A percentile compares a stretch with the other conserved stretches of the same genome.
phyloP scores from a whole-genome alignment of 148 eudicot species.

The Polygonum maritimum region DNA sequence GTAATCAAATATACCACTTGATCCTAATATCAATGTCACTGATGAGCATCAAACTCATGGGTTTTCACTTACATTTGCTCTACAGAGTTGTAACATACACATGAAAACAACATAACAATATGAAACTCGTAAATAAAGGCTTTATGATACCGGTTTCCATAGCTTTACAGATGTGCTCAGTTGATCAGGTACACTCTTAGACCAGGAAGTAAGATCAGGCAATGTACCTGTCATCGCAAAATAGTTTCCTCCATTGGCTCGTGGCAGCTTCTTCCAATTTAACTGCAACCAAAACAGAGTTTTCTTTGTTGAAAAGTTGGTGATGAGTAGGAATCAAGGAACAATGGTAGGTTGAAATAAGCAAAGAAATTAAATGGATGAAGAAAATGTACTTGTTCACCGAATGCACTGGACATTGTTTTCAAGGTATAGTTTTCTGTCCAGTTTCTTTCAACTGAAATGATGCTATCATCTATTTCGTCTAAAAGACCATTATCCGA shows the following conservation, averaged over 20 bases:
- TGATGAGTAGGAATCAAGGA: background rate
- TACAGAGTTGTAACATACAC: background rate
- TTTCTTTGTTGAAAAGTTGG: background rate
- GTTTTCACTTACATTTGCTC: background rate
- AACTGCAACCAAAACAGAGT: conserved; percentile 2
- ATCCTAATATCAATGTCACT: background rate
- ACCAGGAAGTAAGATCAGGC: conserved; percentile 6
- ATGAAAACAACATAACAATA: background rate
- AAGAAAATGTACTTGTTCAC: conserved; percentile 20
- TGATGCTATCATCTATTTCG: background rate
- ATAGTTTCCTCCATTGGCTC: conserved; percentile 8
- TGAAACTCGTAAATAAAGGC: background rate
- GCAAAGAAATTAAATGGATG: background rate
- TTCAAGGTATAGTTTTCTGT: conserved; percentile 43
- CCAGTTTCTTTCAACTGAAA: conserved; percentile 29
- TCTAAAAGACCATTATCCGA: conserved; percentile 14
- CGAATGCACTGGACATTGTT: conserved; percentile 61
- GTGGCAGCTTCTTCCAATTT: conserved; percentile 10
- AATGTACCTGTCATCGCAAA: conserved; percentile 7
- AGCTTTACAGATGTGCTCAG: conserved; percentile 6
- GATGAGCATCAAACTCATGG: background rate
- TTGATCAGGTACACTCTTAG: background rate
- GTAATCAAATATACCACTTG: background rate
- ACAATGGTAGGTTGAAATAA: background rate
- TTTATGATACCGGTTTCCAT: background rate